Percentiles rank a stretch among this genome's conserved stretches.
Evolutionary conservation across 1,284 basidiomycete genomes (phyloP).

Genomic region (Cryptococcus wingfieldii): DNA sequence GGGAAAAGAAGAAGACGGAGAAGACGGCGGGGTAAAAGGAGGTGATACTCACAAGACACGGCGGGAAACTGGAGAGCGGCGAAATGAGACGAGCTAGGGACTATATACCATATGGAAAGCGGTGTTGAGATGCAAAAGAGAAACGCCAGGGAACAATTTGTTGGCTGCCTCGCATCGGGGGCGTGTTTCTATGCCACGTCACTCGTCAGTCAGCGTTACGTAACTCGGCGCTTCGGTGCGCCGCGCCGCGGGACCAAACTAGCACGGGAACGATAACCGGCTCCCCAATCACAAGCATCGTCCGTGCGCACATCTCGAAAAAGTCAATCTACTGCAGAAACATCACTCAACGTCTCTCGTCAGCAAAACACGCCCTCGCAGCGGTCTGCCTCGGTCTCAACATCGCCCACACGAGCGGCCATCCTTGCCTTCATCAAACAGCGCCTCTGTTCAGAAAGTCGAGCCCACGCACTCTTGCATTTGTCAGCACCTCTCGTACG

Average conservation of each 20-base stretch:
- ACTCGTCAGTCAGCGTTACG: not conserved
- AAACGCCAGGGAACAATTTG: not conserved
- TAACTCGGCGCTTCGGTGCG: not conserved
- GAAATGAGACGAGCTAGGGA: no score
- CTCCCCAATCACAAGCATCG: not conserved
- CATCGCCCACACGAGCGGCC: not conserved
- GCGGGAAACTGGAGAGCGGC: no score
- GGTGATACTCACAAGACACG: not conserved
- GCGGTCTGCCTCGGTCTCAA: not conserved
- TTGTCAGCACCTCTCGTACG: not conserved
- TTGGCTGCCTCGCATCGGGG: not conserved
- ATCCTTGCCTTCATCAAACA: not conserved
- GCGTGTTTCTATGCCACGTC: not conserved
- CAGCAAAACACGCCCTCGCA: no score
- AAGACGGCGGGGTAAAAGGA: not conserved
- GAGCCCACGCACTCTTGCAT: not conserved
- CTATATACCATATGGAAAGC: no score
- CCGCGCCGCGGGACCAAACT: not conserved
- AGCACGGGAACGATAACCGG: not conserved
- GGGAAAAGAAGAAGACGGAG: not conserved
- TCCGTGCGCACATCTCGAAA: not conserved
- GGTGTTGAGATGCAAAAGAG: not conserved
- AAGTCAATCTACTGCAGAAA: not conserved
- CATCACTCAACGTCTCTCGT: not conserved
- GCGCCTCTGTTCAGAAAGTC: not conserved